Conservation (phyloP, 441 rosid genomes). For the Adansonia madagascariensis region DNA sequence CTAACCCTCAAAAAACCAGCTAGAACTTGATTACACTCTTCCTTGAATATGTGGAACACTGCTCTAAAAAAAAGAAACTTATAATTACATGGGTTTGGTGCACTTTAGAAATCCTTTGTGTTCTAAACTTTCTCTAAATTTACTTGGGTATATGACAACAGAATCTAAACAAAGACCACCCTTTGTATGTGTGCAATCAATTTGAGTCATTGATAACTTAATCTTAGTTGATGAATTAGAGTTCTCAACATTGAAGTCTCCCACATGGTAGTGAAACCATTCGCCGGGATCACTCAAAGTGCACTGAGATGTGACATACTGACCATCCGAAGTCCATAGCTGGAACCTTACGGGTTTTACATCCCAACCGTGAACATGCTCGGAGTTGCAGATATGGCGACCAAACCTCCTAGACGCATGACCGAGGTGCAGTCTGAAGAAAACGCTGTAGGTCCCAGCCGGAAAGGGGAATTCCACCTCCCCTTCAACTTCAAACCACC, state of each 20-base stretch:
- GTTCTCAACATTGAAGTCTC: conserved; percentile 62
- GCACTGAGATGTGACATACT: conserved; percentile 65
- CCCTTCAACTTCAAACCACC: conserved; percentile 95
- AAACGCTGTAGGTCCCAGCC: conserved; percentile 71
- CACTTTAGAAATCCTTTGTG: conserved; percentile 43
- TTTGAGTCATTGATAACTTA: conserved; percentile 79
- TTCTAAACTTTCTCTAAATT: conserved; percentile 51
- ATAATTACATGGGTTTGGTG: conserved; percentile 26
- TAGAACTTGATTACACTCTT: conserved; percentile 1
- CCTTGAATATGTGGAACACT: not conserved
- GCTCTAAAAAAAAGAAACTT: not conserved
- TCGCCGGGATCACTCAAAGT: conserved; percentile 63
- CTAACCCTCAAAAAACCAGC: conserved; percentile 5
- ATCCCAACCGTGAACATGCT: conserved; percentile 93
- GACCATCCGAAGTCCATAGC: conserved; percentile 86
- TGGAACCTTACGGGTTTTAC: conserved; percentile 83
- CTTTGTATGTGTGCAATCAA: conserved; percentile 92
- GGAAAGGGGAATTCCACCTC: conserved; percentile 90
- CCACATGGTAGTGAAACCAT: conserved; percentile 68
- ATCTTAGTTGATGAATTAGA: conserved; percentile 46
- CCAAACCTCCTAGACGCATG: conserved; percentile 61
- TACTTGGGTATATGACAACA: conserved; percentile 61
- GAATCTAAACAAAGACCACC: conserved; percentile 87
- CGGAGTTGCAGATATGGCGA: conserved; percentile 63
- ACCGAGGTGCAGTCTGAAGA: conserved; percentile 84